These are phyloP conservation scores for Diplodia mutila DNA, from an alignment of 2,329 filamentous ascomycete species.

Conservation along the genomic window DNA sequence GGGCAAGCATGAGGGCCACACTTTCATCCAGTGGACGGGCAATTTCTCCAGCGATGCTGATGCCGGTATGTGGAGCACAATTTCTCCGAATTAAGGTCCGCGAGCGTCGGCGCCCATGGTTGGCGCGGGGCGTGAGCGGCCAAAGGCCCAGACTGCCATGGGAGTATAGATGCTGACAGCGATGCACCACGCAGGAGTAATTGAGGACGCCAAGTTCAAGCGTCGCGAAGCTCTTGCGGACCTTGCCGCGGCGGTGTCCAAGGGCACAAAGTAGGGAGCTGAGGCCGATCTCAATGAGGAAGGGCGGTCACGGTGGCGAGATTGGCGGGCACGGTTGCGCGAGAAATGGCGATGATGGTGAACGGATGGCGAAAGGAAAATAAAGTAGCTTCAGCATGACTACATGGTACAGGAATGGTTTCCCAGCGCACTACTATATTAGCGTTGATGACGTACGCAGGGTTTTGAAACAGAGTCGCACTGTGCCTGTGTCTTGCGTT, in stretches of 20 bases:
- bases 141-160: neutral
- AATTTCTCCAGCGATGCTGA: constrained; percentile 73
- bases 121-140: neutral
- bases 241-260: constrained; percentile 57
- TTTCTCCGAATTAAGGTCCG: neutral
- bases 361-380: neutral
- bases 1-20: constrained; percentile 65
- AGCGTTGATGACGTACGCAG: constrained; percentile 16
- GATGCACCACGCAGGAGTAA: constrained; percentile 57
- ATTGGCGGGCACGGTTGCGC: constrained; percentile 20
- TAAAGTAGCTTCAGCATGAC: neutral
- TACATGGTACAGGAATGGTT: neutral
- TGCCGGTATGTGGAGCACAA: constrained; percentile 57
- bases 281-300: constrained; percentile 5
- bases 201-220: constrained; percentile 77
- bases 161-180: constrained; percentile 22
- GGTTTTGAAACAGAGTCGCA: constrained; percentile 1
- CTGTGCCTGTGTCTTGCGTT: neutral
- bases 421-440: neutral
- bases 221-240: constrained; percentile 71
- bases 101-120: neutral
- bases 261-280: constrained; percentile 14
- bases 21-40: constrained; percentile 70
- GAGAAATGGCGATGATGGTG: neutral
- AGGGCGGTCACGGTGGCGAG: neutral